Evolutionary conservation across 164 flowering plant species (phyloP), one percentile per base, ranked within the genome.

Genomic region (Piper longum): DNA sequence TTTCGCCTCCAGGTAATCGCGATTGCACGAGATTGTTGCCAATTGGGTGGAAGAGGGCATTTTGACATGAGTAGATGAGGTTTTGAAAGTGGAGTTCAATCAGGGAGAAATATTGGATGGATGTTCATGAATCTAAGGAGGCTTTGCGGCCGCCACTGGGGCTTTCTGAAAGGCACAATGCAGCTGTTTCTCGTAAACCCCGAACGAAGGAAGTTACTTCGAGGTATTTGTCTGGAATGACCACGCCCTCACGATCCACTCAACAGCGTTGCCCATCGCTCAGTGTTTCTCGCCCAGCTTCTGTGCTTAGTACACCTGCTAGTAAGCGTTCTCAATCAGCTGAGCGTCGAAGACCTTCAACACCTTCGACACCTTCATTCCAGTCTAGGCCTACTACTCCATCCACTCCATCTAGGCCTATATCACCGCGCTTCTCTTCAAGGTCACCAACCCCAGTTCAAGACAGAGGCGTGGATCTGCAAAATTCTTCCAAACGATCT

Each of bases 241-340:
- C 66, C 19, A 81, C 91, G 12, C 83, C 90, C 54, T 41, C 62
- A 60, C 80, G 76, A 19, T 69, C 88, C 16, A 64, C 79, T 3
- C 64, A 81, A 11, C 78, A 86, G 70, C 80, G 99, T 13, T 76
- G 74, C 66, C 74, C 83, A 56, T 88, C 99, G n/a, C 96, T 97
- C 4, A 79, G 41, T 66, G 51, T 75, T 54, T 51, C 85, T 7
- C 75, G 89, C 60, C 63, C 87, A 44, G 43, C 54, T 16, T 57
- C 74, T 67, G 12, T 73, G 5, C 44, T 79, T 13, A 63, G 82
- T 60, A 73, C 69, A 57, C 70, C 66, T 44, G 74, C 56, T 8
- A 71, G 79, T 13, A 88, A 84, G 70, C 80, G 99, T 71, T 74
- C 99, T 48, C 71, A 74, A 60, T 88, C 99, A 4, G 90, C 86